Evolutionary conservation across 805 yeast species (phyloP).

Genomic region (Lachancea sp.): DNA sequence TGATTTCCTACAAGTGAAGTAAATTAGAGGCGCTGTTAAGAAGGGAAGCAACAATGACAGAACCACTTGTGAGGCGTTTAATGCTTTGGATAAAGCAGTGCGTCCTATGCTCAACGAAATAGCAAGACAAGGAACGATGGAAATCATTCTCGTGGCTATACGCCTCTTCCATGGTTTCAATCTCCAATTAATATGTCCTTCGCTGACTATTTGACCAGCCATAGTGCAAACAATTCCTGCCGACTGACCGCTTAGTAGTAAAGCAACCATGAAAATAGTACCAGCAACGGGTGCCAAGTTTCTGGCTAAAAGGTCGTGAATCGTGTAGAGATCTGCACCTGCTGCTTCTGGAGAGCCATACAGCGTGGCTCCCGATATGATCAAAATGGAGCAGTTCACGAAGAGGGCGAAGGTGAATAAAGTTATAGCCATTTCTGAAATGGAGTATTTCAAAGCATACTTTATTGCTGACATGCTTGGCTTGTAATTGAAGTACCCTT

Average conservation of each 20-base stretch:
- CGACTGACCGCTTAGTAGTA: constrained; percentile 78
- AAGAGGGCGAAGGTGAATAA: constrained; percentile 76
- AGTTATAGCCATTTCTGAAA: constrained; percentile 62
- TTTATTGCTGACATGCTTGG: constrained; percentile 71
- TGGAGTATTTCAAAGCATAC: constrained; percentile 65
- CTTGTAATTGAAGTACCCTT: constrained; percentile 44
- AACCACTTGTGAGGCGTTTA: constrained; percentile 82
- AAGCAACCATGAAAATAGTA: constrained; percentile 74
- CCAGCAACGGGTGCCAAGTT: constrained; percentile 74
- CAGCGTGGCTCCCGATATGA: constrained; percentile 75
- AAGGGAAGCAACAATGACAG: constrained; percentile 78
- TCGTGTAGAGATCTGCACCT: constrained; percentile 76
- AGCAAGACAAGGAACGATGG: constrained; percentile 73
- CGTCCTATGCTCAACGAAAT: constrained; percentile 69
- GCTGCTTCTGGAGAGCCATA: constrained; percentile 63
- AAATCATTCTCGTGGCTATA: constrained; percentile 65
- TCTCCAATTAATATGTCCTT: constrained; percentile 83
- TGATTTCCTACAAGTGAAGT: constrained; percentile 63
- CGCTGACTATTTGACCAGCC: constrained; percentile 88
- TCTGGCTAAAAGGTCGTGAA: constrained; percentile 55
- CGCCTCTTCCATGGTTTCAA: constrained; percentile 76
- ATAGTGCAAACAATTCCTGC: constrained; percentile 92
- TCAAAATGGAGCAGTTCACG: constrained; percentile 76
- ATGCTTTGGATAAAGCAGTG: constrained; percentile 60
- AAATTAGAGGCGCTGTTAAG: constrained; percentile 77